Percentiles rank a stretch among this genome's conserved stretches.
Conservation (phyloP, 23 red algal genomes). For the Gracilaria caudata region DNA sequence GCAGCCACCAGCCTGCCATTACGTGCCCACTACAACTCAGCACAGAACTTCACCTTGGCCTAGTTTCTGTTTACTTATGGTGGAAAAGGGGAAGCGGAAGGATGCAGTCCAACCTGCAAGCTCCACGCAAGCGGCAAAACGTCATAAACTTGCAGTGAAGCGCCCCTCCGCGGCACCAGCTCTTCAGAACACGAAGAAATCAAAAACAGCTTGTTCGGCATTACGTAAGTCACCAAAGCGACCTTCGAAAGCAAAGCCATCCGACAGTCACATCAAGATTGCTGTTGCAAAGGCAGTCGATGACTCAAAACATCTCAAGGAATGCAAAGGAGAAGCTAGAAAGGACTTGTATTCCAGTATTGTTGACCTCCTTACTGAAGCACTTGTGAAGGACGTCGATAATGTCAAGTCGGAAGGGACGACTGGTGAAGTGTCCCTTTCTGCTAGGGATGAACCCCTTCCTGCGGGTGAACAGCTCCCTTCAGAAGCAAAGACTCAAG, state of each 20-base stretch:
- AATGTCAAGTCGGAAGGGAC: background rate
- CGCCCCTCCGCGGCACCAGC: background rate
- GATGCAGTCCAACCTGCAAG: background rate
- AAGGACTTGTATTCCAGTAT: conserved; percentile 4
- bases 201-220: background rate
- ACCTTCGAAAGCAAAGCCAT: background rate
- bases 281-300: background rate
- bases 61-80: background rate
- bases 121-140: background rate
- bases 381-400: conserved; percentile 2
- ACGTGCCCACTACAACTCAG: background rate
- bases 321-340: conserved; percentile 20
- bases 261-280: background rate
- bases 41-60: background rate
- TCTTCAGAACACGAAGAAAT: background rate
- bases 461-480: background rate
- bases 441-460: conserved; percentile 11
- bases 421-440: background rate
- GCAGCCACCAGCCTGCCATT: background rate
- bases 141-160: background rate
- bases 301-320: background rate
- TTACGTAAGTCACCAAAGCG: background rate
- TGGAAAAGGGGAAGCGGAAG: background rate
- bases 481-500: background rate
- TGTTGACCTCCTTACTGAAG: conserved; percentile 8